These are phyloP conservation scores for Ambrosiella cleistominuta DNA, from an alignment of 2,329 filamentous ascomycete species.

Conservation along the genomic window DNA sequence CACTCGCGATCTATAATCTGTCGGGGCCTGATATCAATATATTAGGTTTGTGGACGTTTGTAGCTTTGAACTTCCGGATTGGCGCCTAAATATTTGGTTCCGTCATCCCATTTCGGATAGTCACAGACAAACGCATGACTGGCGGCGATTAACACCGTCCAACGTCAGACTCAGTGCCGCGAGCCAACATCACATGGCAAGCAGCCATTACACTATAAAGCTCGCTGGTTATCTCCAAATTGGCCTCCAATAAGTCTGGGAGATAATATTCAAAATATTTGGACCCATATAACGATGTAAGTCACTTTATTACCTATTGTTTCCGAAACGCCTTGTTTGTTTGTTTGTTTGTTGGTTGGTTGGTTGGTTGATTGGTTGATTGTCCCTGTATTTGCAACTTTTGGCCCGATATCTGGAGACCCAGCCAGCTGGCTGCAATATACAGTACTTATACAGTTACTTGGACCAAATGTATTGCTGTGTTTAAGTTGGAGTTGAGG, in stretches of 20 bases:
- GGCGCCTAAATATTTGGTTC: background rate
- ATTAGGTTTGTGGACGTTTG: too few relatives aligned
- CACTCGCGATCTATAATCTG: too few relatives aligned
- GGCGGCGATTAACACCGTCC: background rate
- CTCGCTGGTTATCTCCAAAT: background rate
- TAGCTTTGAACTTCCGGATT: background rate
- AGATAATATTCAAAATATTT: too few relatives aligned
- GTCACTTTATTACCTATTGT: background rate
- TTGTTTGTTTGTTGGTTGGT: too few relatives aligned
- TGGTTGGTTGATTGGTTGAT: background rate
- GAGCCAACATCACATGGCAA: background rate
- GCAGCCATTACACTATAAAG: background rate
- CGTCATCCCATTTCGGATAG: background rate
- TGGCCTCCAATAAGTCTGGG: background rate
- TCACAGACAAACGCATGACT: background rate
- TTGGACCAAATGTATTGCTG: too few relatives aligned
- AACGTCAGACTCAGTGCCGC: background rate
- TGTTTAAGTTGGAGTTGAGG: too few relatives aligned
- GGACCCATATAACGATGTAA: too few relatives aligned
- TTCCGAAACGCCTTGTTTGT: background rate
- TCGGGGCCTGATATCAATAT: too few relatives aligned
- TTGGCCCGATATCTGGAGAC: too few relatives aligned
- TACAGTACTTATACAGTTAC: too few relatives aligned
- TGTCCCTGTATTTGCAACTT: background rate
- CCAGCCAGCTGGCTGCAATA: too few relatives aligned